Evolutionary conservation across 306 rosid species (phyloP).

Genomic region (Ziziphus jujuba): DNA sequence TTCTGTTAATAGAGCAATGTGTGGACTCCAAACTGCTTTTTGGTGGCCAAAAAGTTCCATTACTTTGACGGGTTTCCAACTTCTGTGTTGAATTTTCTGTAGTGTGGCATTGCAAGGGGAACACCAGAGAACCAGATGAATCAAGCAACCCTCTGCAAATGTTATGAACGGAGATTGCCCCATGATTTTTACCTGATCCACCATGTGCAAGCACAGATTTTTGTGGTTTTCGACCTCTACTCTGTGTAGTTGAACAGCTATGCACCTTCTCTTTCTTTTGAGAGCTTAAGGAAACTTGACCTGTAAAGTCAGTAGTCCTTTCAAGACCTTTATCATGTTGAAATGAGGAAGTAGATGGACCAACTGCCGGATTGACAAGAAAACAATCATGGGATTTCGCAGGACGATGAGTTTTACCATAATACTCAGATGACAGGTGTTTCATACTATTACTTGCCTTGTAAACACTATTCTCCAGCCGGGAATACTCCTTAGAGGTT

Average conservation of each 20-base stretch:
- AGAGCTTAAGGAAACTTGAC: constrained; percentile 47
- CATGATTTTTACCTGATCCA: constrained; percentile 25
- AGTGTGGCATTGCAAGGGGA: constrained; percentile 29
- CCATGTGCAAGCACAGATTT: constrained; percentile 26
- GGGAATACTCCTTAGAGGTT: constrained; percentile 45
- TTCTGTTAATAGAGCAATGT: constrained; percentile 63
- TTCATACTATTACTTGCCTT: constrained; percentile 45
- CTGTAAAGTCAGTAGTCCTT: constrained; percentile 34
- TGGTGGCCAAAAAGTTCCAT: constrained; percentile 39
- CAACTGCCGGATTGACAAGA: constrained; percentile 42
- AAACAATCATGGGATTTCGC: constrained; percentile 59
- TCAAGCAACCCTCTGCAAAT: constrained; percentile 24
- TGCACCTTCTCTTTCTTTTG: constrained; percentile 55
- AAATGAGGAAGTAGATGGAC: constrained; percentile 55
- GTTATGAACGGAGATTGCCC: constrained; percentile 29
- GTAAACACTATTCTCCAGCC: constrained; percentile 47
- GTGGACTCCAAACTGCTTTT: constrained; percentile 36
- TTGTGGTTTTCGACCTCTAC: constrained; percentile 31
- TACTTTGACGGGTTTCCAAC: constrained; percentile 34
- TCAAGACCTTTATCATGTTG: constrained; percentile 39
- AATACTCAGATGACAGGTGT: constrained; percentile 45
- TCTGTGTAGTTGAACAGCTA: constrained; percentile 43
- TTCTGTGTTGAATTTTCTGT: constrained; percentile 36
- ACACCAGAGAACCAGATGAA: constrained; percentile 30
- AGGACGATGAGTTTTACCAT: constrained; percentile 39